Evolutionary conservation across 306 rosid species (phyloP).

Genomic region (Quercus dentata): DNA sequence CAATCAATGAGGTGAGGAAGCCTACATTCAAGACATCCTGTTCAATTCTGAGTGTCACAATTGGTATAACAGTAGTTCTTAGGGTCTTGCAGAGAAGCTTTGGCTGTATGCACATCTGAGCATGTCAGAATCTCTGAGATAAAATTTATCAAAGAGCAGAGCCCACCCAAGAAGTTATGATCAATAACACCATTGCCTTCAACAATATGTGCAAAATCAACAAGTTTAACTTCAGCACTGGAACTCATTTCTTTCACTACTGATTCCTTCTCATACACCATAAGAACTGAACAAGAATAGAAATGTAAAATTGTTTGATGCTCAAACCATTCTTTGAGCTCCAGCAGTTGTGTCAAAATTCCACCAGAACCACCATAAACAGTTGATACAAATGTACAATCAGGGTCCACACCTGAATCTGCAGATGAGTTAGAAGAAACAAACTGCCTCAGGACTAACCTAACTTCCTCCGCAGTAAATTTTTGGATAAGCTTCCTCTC

Average conservation of each 20-base stretch:
- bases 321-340: constrained; percentile 84
- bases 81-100: not conserved
- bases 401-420: constrained; percentile 31
- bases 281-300: constrained; percentile 60
- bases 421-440: constrained; percentile 48
- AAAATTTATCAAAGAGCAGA: constrained; percentile 76
- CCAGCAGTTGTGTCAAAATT: constrained; percentile 52
- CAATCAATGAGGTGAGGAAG: not conserved
- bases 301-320: constrained; percentile 73
- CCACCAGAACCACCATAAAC: constrained; percentile 54
- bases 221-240: constrained; percentile 47
- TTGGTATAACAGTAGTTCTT: not conserved
- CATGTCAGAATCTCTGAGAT: constrained; percentile 40
- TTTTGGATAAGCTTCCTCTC: constrained; percentile 21
- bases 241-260: constrained; percentile 25
- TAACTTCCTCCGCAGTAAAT: constrained; percentile 26
- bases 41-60: not conserved
- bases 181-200: constrained; percentile 67
- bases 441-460: constrained; percentile 45
- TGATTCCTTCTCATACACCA: constrained; percentile 52
- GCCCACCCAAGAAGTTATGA: constrained; percentile 94
- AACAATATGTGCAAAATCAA: constrained; percentile 78
- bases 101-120: not conserved
- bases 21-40: not conserved
- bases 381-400: constrained; percentile 38